Evolutionary conservation across 2,329 filamentous ascomycete species (phyloP).

Genomic region (Aspergillus cejpii): DNA sequence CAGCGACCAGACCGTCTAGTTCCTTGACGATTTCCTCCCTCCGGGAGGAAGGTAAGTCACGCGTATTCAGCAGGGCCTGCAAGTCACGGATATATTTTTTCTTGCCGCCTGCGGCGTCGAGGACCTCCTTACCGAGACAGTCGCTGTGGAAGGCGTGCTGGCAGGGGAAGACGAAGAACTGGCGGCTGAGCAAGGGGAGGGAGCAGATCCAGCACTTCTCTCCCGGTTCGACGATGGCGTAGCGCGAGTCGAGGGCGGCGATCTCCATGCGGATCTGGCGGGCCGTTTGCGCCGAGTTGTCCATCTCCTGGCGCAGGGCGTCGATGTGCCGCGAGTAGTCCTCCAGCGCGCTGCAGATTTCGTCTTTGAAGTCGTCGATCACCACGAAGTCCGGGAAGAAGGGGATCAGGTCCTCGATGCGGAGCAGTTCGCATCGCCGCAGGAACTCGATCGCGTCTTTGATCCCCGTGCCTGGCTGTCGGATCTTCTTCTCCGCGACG

Average conservation of each 20-base stretch:
- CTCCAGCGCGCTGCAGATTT: conserved; percentile 89
- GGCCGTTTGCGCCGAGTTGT: conserved; percentile 82
- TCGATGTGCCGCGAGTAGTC: conserved; percentile 92
- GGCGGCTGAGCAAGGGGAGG: conserved; percentile 75
- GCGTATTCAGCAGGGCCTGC: conserved; percentile 74
- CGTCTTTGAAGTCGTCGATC: conserved; percentile 98
- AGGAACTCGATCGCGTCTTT: conserved; percentile 91
- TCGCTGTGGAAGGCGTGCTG: conserved; percentile 98
- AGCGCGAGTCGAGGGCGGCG: conserved; percentile 73
- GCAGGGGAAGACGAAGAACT: conserved; percentile 98
- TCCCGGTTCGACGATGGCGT: conserved; percentile 92
- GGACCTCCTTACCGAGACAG: conserved; percentile 77
- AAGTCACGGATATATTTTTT: conserved; percentile 76
- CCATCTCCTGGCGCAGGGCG: conserved; percentile 83
- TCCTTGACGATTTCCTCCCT: conserved; percentile 80
- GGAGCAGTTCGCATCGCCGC: conserved; percentile 80
- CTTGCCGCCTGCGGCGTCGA: conserved; percentile 73
- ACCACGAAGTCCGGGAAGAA: conserved; percentile 99
- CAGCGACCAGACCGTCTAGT: conserved; percentile 84
- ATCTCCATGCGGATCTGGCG: conserved; percentile 88
- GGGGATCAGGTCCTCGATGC: conserved; percentile 93
- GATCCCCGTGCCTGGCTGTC: conserved; percentile 70
- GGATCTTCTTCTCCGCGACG: conserved; percentile 89
- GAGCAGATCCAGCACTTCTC: conserved; percentile 89
- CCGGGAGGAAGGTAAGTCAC: conserved; percentile 60